phyloP scores from a whole-genome alignment of 2,329 filamentous ascomycete genomes.

The Diaporthe longicolla region DNA sequence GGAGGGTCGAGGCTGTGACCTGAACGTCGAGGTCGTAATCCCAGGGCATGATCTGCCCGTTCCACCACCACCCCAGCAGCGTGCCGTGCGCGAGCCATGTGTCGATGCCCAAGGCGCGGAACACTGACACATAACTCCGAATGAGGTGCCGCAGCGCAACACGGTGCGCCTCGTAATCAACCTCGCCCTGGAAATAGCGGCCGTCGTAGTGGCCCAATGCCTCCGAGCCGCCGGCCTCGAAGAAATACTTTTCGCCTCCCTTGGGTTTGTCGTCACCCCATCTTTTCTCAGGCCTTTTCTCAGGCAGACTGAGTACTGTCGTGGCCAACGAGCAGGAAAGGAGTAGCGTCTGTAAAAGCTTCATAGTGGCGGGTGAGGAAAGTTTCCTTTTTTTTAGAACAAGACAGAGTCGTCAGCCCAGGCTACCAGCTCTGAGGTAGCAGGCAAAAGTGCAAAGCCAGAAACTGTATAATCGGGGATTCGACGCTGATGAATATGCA shows the following conservation, averaged over 20 bases:
- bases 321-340: slow-evolving; percentile 30
- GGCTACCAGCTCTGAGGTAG: background rate
- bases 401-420: background rate
- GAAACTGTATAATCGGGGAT: background rate
- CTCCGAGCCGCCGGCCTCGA: slow-evolving; percentile 72
- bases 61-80: slow-evolving; percentile 92
- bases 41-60: slow-evolving; percentile 82
- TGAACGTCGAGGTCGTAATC: slow-evolving; percentile 90
- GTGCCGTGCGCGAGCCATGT: slow-evolving; percentile 92
- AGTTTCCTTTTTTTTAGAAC: background rate
- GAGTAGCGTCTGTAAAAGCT: slow-evolving; percentile 31
- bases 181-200: slow-evolving; percentile 75
- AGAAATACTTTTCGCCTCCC: slow-evolving; percentile 71
- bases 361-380: slow-evolving; percentile 23
- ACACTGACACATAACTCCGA: slow-evolving; percentile 81
- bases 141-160: slow-evolving; percentile 78
- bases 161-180: slow-evolving; percentile 77
- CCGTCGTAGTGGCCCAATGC: slow-evolving; percentile 80
- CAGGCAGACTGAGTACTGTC: slow-evolving; percentile 30
- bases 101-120: slow-evolving; percentile 75
- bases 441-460: background rate
- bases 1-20: slow-evolving; percentile 76
- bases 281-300: slow-evolving; percentile 16
- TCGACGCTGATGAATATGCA: slow-evolving; percentile 7
- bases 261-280: background rate